Percentiles rank a stretch among this genome's conserved stretches.
These are phyloP conservation scores for Anthracocystis setariae DNA, from an alignment of 1,284 basidiomycete species.

Conservation along the genomic window DNA sequence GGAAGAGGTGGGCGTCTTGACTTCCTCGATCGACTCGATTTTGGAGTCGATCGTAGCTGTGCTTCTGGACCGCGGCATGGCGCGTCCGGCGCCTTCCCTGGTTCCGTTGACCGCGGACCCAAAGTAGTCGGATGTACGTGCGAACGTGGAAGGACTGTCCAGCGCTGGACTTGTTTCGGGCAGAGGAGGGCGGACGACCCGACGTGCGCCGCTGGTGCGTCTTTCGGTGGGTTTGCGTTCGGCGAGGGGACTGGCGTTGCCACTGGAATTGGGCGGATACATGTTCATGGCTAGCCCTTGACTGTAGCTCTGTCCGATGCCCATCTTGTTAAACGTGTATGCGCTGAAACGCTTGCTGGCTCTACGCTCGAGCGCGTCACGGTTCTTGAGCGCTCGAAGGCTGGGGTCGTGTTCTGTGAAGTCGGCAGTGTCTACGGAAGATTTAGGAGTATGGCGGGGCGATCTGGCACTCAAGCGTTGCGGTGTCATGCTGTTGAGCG, in stretches of 20 bases:
- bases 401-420: slow-evolving; percentile 81
- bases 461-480: slow-evolving; percentile 34
- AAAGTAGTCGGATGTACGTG: slow-evolving; percentile 37
- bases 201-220: slow-evolving; percentile 36
- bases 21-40: slow-evolving; percentile 50
- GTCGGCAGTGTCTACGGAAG: slow-evolving; percentile 37
- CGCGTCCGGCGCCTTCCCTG: slow-evolving; percentile 12
- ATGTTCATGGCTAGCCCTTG: slow-evolving; percentile 46
- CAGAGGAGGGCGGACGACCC: slow-evolving; percentile 33
- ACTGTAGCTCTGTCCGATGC: slow-evolving; percentile 67
- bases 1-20: slow-evolving; percentile 46
- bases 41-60: slow-evolving; percentile 22
- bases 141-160: slow-evolving; percentile 31
- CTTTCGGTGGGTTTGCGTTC: slow-evolving; percentile 35
- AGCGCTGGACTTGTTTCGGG: slow-evolving; percentile 35
- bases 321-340: slow-evolving; percentile 95
- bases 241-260: slow-evolving; percentile 37
- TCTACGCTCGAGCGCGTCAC: slow-evolving; percentile 85
- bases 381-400: slow-evolving; percentile 85
- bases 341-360: slow-evolving; percentile 96
- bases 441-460: slow-evolving; percentile 34
- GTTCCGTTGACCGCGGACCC: slow-evolving; percentile 22
- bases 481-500: slow-evolving; percentile 27
- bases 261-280: slow-evolving; percentile 21
- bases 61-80: slow-evolving; percentile 29